A percentile compares a stretch with the other conserved stretches of the same genome.
Evolutionary conservation across 495 filamentous ascomycete genomes (phyloP).

Genomic region (Glarea lozoyensis): DNA sequence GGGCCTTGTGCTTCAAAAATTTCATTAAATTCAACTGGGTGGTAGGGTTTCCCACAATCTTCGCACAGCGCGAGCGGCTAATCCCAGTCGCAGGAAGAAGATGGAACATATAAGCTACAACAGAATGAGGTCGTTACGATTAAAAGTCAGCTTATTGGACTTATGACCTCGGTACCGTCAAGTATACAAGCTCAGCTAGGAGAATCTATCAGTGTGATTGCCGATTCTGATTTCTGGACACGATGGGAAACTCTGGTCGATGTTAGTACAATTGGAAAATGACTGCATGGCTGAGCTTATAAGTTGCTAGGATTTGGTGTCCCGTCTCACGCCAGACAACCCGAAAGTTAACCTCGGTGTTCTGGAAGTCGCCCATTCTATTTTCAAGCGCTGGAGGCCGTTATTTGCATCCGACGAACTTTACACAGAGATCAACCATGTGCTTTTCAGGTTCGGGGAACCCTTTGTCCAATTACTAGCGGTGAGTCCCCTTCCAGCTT

Average conservation of each 20-base stretch:
- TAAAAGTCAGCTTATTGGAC: slow-evolving; percentile 85
- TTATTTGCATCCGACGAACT: slow-evolving; percentile 85
- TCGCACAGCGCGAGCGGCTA: slow-evolving; percentile 1
- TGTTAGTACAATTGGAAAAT: slow-evolving; percentile 29
- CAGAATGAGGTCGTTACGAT: slow-evolving; percentile 73
- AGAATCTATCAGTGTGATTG: slow-evolving; percentile 92
- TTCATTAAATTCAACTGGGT: slow-evolving; percentile 88
- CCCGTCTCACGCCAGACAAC: slow-evolving; percentile 69
- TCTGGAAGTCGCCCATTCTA: slow-evolving; percentile 92
- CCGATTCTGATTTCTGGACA: slow-evolving; percentile 94
- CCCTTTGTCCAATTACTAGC: slow-evolving; percentile 74
- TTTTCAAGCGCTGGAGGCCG: slow-evolving; percentile 93
- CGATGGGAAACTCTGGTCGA: slow-evolving; percentile 89
- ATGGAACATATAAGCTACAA: slow-evolving; percentile 82
- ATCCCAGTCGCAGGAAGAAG: slow-evolving; percentile 57
- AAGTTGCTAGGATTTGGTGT: slow-evolving; percentile 73
- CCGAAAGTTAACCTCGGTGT: slow-evolving; percentile 82
- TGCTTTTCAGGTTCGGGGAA: slow-evolving; percentile 68
- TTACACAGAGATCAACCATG: slow-evolving; percentile 91
- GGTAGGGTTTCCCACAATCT: slow-evolving; percentile 30
- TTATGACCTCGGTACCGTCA: slow-evolving; percentile 88
- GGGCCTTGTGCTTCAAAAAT: slow-evolving; percentile 96
- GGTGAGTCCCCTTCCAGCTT: slow-evolving; percentile 32
- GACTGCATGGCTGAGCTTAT: no score
- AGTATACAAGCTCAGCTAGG: slow-evolving; percentile 88